A percentile compares a stretch with the other conserved stretches of the same genome.
Conservation (phyloP, 495 filamentous ascomycete species). For the Penicillium cinerascens region DNA sequence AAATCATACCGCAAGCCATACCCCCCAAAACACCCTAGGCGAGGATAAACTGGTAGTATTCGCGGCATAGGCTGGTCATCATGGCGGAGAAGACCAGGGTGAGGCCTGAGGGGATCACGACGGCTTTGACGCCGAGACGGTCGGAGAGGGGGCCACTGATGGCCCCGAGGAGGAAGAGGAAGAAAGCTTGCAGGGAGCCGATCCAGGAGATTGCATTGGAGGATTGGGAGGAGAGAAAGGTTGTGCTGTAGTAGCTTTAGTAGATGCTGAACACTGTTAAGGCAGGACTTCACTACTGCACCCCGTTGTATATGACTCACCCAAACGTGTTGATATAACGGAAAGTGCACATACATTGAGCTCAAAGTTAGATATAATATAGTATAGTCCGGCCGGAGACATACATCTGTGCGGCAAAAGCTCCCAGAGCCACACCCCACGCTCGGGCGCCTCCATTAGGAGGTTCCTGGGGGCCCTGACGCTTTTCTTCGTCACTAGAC, state of each 20-base stretch:
- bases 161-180: conserved; percentile 29
- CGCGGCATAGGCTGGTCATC: conserved; percentile 47
- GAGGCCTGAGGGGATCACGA: background rate
- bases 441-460: background rate
- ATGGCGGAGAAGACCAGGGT: conserved; percentile 28
- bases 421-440: background rate
- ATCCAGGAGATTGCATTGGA: conserved; percentile 10
- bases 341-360: background rate
- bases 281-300: background rate
- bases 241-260: background rate
- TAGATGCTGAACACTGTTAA: background rate
- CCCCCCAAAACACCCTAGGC: conserved; percentile 52
- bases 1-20: conserved; percentile 38
- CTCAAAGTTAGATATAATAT: background rate
- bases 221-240: background rate
- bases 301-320: background rate
- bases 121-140: conserved; percentile 1
- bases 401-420: background rate
- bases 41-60: conserved; percentile 57
- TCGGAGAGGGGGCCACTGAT: conserved; percentile 35
- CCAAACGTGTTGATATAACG: background rate
- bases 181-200: conserved; percentile 29
- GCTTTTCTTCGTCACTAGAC: background rate
- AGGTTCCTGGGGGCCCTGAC: background rate
- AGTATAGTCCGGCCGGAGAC: background rate